Base-by-base conservation (phyloP, 176 grass and related monocot genomes). In the Phyllostachys edulis region DNA sequence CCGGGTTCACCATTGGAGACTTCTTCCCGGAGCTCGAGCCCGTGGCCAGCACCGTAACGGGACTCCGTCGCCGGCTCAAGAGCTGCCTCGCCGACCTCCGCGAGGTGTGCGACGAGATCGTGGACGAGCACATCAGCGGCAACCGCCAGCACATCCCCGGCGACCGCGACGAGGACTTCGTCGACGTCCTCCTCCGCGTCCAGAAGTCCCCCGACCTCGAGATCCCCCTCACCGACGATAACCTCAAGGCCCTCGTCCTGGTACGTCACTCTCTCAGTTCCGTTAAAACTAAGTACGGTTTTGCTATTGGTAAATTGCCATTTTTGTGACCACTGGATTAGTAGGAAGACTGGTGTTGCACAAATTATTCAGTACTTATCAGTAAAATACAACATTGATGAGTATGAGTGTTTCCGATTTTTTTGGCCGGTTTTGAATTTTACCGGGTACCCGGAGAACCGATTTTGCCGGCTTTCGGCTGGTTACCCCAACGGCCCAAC, bases 1-100 rank as follows among this genome's bases (percentile, higher is more conserved):
- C 87, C 4, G 75, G 87, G 6, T 80, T 89, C 82, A 81, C 75
- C 36, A 11, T 85, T 11, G 82, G 76, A 0, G 82, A 89, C 50
- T 89, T 80, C 87, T 89, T 67, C 87, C 87, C 87, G 6, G 10
- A 47, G 67, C 62, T 85, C 14, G 75, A 89, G 82, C 83, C 73
- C 57, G 7, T 82, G 11, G 67, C 66, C 4, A 81, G 76, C 52
- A 73, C 59, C 14, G 47, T 81, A 5, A 89, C 87, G 0, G 80
- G 86, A 2, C 86, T 88, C 16, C 78, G 86, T 5, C 60, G 79
- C 4, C 60, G 86, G 0, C 69, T 88, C 37, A 80, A 83, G 71
- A 68, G 38, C 5, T 82, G 78, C 71, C 79, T 76, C 9, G 86
- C 77, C 15, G 79, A 88, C 38, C 73, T 88, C 68, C 69, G 86